Evolutionary conservation across 805 yeast genomes (phyloP), one percentile per base, ranked within the genome.

Genomic region (Wickerhamomyces xylosicus): DNA sequence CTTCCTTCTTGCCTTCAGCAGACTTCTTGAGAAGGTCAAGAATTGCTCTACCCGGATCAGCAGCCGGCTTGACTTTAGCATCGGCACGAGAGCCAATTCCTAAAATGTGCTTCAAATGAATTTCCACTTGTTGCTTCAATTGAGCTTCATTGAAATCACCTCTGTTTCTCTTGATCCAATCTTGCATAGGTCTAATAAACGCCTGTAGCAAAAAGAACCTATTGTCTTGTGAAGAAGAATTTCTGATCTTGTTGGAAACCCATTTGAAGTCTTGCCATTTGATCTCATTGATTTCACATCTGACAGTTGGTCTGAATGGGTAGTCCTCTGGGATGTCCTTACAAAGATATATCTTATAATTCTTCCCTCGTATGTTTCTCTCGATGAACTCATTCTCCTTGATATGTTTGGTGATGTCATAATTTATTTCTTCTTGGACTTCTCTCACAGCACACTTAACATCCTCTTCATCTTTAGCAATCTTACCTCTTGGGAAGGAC

Each of bases 401-500:
- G 33, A 89, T 67, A 46, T 70, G 72, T 15, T 75, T 77, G 1
- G 79, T 60, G 37, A 85, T 79, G 58, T 92, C 94, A 53, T 80
- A 89, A 0, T 97, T 95, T 14, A 89, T 90, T 59, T 92, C 99
- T 61, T 92, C 99, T 45, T 71, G 72, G 18, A 85, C 87, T 57
- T 92, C 99, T 51, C 99, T 73, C 13, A 85, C 61, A 5, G 97
- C 97, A 64, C 98, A 94, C 39, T 74, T 78, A 5, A 77, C 70
- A 58, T 92, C 98, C 14, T 77, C 66, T 63, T 92, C 99, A 54
- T 80, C 94, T 56, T 92, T 89, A 31, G 94, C 85, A 41, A 92
- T 92, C 60, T 92, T 92, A 5, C 99, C 99, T 57, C 95, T 69
- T 5, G 99, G 99, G 53, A 92, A 92, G 7, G 95, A 83, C 97